Base-by-base conservation (phyloP, 2,329 filamentous ascomycete species). In the Ophiocordyceps sinensis region DNA sequence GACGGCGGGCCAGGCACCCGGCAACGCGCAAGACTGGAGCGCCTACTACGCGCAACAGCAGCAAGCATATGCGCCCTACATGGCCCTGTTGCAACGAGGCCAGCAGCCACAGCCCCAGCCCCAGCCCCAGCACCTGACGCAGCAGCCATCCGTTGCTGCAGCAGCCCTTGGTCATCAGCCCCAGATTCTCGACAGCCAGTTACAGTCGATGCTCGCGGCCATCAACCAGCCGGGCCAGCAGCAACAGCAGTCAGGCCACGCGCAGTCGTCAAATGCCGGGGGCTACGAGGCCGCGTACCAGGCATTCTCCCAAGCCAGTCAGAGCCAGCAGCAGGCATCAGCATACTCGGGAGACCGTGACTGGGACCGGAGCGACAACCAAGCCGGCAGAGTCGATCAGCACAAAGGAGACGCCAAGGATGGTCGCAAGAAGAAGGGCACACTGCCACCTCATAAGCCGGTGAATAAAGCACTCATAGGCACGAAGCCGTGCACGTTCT, bases 401-500 rank as follows among this genome's bases (percentile, higher is more conserved):
- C 50, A 54, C 15, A 48, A 59, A 15, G 52, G 53, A 32, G 59
- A 45, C 45, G 53, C 53, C 30, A 66, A 64, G 46, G 60, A 65
- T 4, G 53, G 52, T 39, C 56, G 59, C 41, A 66, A 63, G 44
- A 66, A 62, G 47, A 62, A 61, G 52, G 56, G 54, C 28, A 64
- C 60, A 13, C 55, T 63, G 29, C 58, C 60, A 26, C 59, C 57
- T 9, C 64, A 68, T 44, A 61, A 66, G 43, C 61, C 64, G 15
- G 62, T 58, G 46, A 75, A 81, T 51, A 71, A 67, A 44, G 67
- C 70, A 13, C 63, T 77, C 13, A 75, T 77, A 38, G 75, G 77
- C 42, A 82, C 79, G 36, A 77, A 82, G 52, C 70, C 79, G 5
- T 85, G 82, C 57, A 71, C 71, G 17, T 86, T 84, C 57, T 85